phyloP scores from a whole-genome alignment of 2,329 filamentous ascomycete genomes.

The Penicillium digitatum region DNA sequence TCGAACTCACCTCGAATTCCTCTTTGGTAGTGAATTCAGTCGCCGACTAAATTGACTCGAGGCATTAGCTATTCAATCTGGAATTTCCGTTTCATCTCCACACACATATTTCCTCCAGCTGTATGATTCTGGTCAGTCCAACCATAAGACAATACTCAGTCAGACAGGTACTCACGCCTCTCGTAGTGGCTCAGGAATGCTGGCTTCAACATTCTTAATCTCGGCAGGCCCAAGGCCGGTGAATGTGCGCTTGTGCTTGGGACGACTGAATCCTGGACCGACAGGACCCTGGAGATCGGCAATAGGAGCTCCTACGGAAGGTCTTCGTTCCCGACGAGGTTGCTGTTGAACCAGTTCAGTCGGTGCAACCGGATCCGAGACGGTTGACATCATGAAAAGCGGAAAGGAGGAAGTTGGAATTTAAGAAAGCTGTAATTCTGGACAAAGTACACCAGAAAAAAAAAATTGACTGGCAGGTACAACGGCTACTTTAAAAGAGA shows the following conservation, averaged over 20 bases:
- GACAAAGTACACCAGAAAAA: conserved; percentile 17
- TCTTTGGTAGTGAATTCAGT: conserved; percentile 72
- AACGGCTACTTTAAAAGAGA: conserved; percentile 10
- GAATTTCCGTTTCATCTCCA: background rate
- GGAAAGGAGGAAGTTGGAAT: background rate
- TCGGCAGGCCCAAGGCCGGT: conserved; percentile 88
- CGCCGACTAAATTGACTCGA: conserved; percentile 48
- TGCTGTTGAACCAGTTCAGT: conserved; percentile 20
- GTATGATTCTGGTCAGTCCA: conserved; percentile 17
- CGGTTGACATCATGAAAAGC: background rate
- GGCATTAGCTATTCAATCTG: conserved; percentile 2
- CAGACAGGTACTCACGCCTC: conserved; percentile 63
- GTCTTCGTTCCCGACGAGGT: conserved; percentile 65
- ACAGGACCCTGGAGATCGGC: conserved; percentile 81
- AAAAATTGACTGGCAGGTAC: background rate
- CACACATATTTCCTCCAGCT: conserved; percentile 61
- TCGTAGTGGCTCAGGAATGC: conserved; percentile 81
- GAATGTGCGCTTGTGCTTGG: conserved; percentile 95
- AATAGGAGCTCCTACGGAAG: conserved; percentile 76
- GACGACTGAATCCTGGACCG: conserved; percentile 78
- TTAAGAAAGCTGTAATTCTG: background rate
- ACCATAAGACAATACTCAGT: background rate
- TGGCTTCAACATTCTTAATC: conserved; percentile 90
- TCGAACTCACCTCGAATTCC: conserved; percentile 60
- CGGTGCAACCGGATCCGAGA: conserved; percentile 18